Conservation (phyloP, 495 filamentous ascomycete genomes). For the Entonaema liquescens region DNA sequence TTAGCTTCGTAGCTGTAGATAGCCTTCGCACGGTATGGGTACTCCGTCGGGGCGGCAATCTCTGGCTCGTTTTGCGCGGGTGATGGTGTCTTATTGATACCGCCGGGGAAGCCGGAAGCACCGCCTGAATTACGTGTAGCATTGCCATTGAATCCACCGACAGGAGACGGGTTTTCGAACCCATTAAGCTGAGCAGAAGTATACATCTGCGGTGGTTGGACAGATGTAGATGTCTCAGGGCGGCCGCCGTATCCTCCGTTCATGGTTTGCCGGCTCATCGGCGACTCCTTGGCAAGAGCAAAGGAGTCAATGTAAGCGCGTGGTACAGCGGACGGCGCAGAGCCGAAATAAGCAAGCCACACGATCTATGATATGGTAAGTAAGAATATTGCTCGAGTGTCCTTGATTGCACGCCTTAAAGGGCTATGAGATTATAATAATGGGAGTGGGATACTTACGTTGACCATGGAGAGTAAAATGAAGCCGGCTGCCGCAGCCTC, state of each 20-base stretch:
- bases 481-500: slow-evolving; percentile 93
- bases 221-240: slow-evolving; percentile 82
- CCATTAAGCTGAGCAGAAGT: slow-evolving; percentile 93
- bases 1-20: slow-evolving; percentile 99
- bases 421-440: not conserved
- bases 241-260: slow-evolving; percentile 66
- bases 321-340: slow-evolving; percentile 84
- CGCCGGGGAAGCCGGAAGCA: slow-evolving; percentile 49
- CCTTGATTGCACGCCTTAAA: not conserved
- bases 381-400: slow-evolving; percentile 23
- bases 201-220: slow-evolving; percentile 91
- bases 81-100: slow-evolving; percentile 44
- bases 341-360: slow-evolving; percentile 99
- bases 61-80: slow-evolving; percentile 62
- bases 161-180: slow-evolving; percentile 94
- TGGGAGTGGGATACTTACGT: slow-evolving; percentile 64
- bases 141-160: slow-evolving; percentile 70
- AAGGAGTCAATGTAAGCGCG: slow-evolving; percentile 96
- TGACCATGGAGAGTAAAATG: slow-evolving; percentile 94
- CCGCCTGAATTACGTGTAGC: slow-evolving; percentile 51
- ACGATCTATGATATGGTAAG: slow-evolving; percentile 69
- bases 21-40: slow-evolving; percentile 95
- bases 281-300: slow-evolving; percentile 88
- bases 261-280: slow-evolving; percentile 72
- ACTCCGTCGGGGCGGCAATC: slow-evolving; percentile 85